Percentiles rank a stretch among this genome's conserved stretches.
Evolutionary conservation across 805 yeast genomes (phyloP).

Genomic region (Candida bentonensis): DNA sequence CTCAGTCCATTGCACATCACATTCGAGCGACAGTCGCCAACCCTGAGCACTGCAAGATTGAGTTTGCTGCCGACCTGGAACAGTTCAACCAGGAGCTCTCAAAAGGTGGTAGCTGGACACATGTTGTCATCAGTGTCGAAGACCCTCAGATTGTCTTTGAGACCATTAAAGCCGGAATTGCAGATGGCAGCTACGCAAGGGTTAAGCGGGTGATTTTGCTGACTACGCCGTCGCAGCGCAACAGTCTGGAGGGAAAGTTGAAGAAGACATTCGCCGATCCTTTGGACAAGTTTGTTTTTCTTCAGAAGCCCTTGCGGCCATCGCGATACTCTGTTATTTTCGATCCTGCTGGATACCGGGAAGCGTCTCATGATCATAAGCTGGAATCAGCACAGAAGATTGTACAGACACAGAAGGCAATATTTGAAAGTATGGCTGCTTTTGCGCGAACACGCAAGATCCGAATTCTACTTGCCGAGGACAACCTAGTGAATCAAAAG

Average conservation of each 20-base stretch:
- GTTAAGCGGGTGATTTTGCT: slow-evolving; percentile 9
- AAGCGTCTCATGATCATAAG: slow-evolving; percentile 12
- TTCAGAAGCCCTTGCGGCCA: slow-evolving; percentile 14
- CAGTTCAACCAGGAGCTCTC: slow-evolving; percentile 1
- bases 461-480: slow-evolving; percentile 72
- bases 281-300: slow-evolving; percentile 7
- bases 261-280: background rate
- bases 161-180: slow-evolving; percentile 7
- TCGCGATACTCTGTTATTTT: slow-evolving; percentile 14
- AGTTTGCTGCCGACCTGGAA: slow-evolving; percentile 5
- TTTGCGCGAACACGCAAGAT: slow-evolving; percentile 17
- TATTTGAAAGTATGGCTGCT: slow-evolving; percentile 11
- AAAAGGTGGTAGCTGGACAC: slow-evolving; percentile 12
- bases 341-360: slow-evolving; percentile 12
- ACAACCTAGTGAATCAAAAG: slow-evolving; percentile 78
- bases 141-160: slow-evolving; percentile 11
- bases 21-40: slow-evolving; percentile 14
- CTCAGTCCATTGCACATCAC: slow-evolving; percentile 17
- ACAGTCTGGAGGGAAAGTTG: slow-evolving; percentile 5
- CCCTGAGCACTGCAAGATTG: slow-evolving; percentile 10
- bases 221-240: slow-evolving; percentile 12
- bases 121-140: slow-evolving; percentile 16
- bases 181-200: slow-evolving; percentile 5
- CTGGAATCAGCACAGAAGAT: slow-evolving; percentile 12
- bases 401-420: slow-evolving; percentile 8